Conservation (phyloP, 306 rosid species). For the Quercus bicolor region DNA sequence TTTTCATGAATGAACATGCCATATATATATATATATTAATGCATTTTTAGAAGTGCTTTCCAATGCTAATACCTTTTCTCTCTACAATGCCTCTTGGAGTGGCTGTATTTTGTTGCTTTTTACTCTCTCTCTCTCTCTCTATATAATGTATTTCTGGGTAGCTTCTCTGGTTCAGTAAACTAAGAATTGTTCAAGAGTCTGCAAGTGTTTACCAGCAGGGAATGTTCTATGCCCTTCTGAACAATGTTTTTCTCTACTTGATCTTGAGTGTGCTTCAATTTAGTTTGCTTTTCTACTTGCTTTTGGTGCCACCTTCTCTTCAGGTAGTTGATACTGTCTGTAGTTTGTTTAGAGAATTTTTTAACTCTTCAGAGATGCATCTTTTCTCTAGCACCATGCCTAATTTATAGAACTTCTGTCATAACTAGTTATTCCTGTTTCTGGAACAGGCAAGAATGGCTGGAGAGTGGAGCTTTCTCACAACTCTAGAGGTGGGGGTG, state of each 20-base stretch:
- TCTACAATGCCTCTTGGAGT: too few species aligned
- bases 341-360: neutral
- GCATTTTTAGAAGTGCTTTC: neutral
- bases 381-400: neutral
- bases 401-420: neutral
- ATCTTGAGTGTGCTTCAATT: neutral
- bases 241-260: neutral
- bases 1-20: neutral
- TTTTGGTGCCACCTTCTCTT: neutral
- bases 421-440: neutral
- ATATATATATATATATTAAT: neutral
- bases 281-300: neutral
- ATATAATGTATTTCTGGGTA: neutral
- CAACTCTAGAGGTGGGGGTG: constrained; percentile 79
- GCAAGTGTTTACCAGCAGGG: neutral
- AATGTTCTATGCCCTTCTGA: neutral
- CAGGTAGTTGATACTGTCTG: neutral
- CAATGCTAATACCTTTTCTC: neutral
- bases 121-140: too few species aligned
- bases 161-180: neutral
- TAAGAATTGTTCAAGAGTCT: neutral
- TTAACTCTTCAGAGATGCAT: neutral
- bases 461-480: constrained; percentile 99
- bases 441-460: constrained; percentile 80
- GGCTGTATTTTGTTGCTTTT: too few species aligned